Base-by-base conservation (phyloP, 257 asterid genomes). In the Plantago ovata region DNA sequence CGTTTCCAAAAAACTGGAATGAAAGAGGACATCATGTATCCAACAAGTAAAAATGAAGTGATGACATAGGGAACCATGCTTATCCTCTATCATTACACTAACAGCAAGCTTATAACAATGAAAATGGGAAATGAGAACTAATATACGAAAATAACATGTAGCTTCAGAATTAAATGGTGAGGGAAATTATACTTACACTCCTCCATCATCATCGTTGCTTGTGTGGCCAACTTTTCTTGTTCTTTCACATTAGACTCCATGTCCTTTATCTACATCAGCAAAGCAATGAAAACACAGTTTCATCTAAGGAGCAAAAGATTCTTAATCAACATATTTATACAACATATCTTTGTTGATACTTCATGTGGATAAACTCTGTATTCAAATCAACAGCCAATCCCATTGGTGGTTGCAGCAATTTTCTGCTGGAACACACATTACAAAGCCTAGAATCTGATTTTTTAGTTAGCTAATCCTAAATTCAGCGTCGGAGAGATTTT, bases 191-290 rank as follows among this genome's bases (percentile, higher is more conserved):
- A 76, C 98, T 77, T 73, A 92, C 98, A 79, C 10, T 67, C 22
- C 8, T 88, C 84, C 70, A 60, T 56, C 43, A 68, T 58, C 50
- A 63, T 40, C 22, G 89, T 69, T 39, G 86, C 94, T 75, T 88
- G 86, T 77, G 69, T 4, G 46, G 95, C 95, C 64, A 64, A 28
- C 72, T 77, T 85, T 62, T 79, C 93, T 56, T 83, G 91, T 46
- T 80, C 83, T 75, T 92, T 92, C 55, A 79, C 62, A 59, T 63
- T 61, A 65, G 78, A 76, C 70, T 85, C 98, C 95, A 92, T 76
- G 61, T 88, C 96, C 79, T 84, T 83, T 23, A 92, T 77, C 98
- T 91, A 67, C 56, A 64, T 46, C 21, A 33, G 46, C 19, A 56
- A 56, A 65, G 56, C 60, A 59, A 40, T 47, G 58, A 67, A 64